Evolutionary conservation across 768 basidiomycete species (phyloP).

Genomic region (Mycena albidolilacea): DNA sequence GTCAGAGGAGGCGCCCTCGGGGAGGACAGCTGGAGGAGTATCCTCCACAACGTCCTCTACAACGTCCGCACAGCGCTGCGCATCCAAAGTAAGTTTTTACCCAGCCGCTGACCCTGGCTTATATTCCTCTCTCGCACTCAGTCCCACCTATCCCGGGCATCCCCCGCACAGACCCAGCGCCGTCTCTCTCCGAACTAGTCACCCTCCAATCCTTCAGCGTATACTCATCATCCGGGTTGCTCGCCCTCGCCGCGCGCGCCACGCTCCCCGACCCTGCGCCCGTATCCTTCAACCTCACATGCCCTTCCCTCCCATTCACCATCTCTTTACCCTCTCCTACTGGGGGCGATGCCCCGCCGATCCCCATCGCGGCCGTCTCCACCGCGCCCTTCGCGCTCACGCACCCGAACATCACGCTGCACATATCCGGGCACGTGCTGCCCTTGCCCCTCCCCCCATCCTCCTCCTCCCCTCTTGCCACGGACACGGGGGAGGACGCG

Average conservation of each 20-base stretch:
- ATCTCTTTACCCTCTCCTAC: constrained; percentile 62
- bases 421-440: constrained; percentile 69
- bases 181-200: constrained; percentile 71
- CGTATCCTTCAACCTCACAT: constrained; percentile 60
- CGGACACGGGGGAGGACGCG: constrained; percentile 46
- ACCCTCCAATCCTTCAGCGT: constrained; percentile 71
- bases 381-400: constrained; percentile 72
- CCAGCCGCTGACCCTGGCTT: not conserved
- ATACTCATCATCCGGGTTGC: constrained; percentile 46
- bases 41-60: constrained; percentile 55
- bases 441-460: constrained; percentile 64
- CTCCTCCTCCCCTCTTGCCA: constrained; percentile 64
- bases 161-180: constrained; percentile 67
- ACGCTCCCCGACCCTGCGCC: constrained; percentile 73
- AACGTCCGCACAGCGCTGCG: constrained; percentile 63
- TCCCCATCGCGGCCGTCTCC: constrained; percentile 69
- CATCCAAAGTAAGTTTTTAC: constrained; percentile 65
- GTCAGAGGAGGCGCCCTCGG: constrained; percentile 67
- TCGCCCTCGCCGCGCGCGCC: constrained; percentile 67
- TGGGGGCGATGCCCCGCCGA: constrained; percentile 29
- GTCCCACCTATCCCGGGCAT: constrained; percentile 78
- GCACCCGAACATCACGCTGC: constrained; percentile 77
- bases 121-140: constrained; percentile 44
- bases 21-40: constrained; percentile 64
- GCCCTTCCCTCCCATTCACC: constrained; percentile 74